A percentile compares a stretch with the other conserved stretches of the same genome.
Conservation (phyloP, 1,139 yeast species). For the Yamadazyma epiphylla region DNA sequence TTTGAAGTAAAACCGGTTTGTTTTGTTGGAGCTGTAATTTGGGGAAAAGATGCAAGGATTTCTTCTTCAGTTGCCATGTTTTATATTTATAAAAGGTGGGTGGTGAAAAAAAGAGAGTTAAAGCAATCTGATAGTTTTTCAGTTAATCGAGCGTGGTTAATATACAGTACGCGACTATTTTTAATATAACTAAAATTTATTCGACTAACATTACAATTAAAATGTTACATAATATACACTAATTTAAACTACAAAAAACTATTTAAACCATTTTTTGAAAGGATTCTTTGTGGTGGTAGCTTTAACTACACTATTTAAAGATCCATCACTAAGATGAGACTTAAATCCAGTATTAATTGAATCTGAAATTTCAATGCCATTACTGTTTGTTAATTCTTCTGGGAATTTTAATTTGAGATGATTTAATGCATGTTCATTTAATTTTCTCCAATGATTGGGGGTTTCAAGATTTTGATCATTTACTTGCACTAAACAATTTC, state of each 20-base stretch:
- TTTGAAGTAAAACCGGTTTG: conserved; percentile 81
- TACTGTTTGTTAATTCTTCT: conserved; percentile 7
- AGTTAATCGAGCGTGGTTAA: no score
- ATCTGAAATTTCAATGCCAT: conserved; percentile 2
- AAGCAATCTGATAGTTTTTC: no score
- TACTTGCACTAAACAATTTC: conserved; percentile 31
- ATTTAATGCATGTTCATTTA: conserved; percentile 31
- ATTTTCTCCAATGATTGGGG: conserved; percentile 18
- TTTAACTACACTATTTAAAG: conserved; percentile 1
- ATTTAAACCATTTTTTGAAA: conserved; percentile 36
- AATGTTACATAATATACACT: no score
- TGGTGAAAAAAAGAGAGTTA: no score
- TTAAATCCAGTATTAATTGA: conserved; percentile 1
- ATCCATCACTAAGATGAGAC: conserved; percentile 5
- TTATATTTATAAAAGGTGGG: no score
- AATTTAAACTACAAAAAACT: no score
- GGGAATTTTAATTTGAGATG: conserved; percentile 31
- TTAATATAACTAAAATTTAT: no score
- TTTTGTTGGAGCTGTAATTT: conserved; percentile 54
- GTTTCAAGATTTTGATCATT: conserved; percentile 15
- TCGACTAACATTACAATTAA: no score
- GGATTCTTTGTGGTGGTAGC: conserved; percentile 25
- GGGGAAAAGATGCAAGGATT: conserved; percentile 59
- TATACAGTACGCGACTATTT: no score
- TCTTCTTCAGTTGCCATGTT: conserved; percentile 19